Evolutionary conservation across 1,284 basidiomycete genomes (phyloP).

Genomic region (Rhizoctonia solani): DNA sequence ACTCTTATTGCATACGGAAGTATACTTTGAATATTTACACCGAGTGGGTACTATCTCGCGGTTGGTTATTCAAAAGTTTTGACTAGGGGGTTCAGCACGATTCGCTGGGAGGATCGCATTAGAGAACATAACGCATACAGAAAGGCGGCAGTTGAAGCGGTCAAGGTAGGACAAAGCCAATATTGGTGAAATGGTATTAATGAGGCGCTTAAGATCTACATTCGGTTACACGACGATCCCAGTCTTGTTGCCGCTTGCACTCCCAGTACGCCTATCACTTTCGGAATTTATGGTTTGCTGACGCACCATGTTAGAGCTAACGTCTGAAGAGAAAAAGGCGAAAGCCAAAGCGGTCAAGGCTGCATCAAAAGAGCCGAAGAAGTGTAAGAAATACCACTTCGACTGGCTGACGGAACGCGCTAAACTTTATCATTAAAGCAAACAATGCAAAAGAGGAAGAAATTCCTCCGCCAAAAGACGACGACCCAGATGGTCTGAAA

Average conservation of each 20-base stretch:
- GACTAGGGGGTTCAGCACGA: constrained; percentile 14
- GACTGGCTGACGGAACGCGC: constrained; percentile 32
- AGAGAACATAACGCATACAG: constrained; percentile 78
- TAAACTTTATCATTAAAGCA: constrained; percentile 45
- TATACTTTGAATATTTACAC: constrained; percentile 87
- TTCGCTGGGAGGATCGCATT: constrained; percentile 82
- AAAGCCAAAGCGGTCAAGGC: constrained; percentile 91
- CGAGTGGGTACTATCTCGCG: constrained; percentile 54
- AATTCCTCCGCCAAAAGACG: constrained; percentile 63
- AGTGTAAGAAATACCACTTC: constrained; percentile 46
- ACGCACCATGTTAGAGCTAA: constrained; percentile 46
- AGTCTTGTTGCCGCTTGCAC: constrained; percentile 54
- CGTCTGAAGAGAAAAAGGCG: constrained; percentile 81
- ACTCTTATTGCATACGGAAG: constrained; percentile 90
- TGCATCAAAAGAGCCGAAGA: constrained; percentile 71
- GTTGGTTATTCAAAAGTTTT: not conserved
- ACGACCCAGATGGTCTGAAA: constrained; percentile 82
- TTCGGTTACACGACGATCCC: constrained; percentile 76
- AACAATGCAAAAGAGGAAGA: constrained; percentile 80
- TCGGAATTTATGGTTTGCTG: constrained; percentile 1
- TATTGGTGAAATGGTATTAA: not conserved
- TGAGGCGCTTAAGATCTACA: constrained; percentile 62
- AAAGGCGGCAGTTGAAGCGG: constrained; percentile 70
- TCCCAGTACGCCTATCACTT: constrained; percentile 45
- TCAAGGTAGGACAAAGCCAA: constrained; percentile 53